These are phyloP conservation scores for Nepenthes gracilis DNA, from an alignment of 148 eudicot genomes.

Conservation along the genomic window DNA sequence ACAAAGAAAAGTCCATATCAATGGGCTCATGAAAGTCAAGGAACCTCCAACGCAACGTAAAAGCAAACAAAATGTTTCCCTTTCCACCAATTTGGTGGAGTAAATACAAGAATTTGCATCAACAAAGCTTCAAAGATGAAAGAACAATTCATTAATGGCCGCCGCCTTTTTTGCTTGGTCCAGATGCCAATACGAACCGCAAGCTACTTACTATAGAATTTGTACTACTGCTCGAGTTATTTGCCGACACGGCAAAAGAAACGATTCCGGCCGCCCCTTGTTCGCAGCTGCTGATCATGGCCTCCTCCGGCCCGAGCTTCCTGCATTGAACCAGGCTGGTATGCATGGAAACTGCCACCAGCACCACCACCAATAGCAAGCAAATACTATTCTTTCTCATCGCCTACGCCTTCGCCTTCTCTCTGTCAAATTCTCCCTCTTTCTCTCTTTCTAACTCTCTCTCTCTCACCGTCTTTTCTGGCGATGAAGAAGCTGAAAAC, in stretches of 20 bases:
- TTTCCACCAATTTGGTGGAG: no score
- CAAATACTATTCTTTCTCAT: background rate
- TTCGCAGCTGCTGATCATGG: background rate
- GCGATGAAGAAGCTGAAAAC: no score
- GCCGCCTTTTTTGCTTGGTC: conserved; percentile 10
- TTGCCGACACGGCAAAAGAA: background rate
- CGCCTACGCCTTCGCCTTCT: background rate
- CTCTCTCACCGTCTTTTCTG: no score
- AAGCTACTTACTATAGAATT: conserved; percentile 5
- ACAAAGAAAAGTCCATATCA: no score
- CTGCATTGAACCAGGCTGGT: background rate
- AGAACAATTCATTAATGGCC: conserved; percentile 1
- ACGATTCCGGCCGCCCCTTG: background rate
- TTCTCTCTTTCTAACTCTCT: background rate
- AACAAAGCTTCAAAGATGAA: background rate
- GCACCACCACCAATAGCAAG: background rate
- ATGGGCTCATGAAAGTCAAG: no score
- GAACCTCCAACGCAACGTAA: no score
- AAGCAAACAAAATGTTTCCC: no score
- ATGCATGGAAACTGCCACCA: background rate
- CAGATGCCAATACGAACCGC: conserved; percentile 8
- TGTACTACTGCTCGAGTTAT: background rate
- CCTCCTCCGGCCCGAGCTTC: background rate
- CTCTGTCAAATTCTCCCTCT: background rate
- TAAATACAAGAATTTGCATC: no score